These are phyloP conservation scores for Trichoderma semiorbis DNA, from an alignment of 2,329 filamentous ascomycete species.

Conservation along the genomic window DNA sequence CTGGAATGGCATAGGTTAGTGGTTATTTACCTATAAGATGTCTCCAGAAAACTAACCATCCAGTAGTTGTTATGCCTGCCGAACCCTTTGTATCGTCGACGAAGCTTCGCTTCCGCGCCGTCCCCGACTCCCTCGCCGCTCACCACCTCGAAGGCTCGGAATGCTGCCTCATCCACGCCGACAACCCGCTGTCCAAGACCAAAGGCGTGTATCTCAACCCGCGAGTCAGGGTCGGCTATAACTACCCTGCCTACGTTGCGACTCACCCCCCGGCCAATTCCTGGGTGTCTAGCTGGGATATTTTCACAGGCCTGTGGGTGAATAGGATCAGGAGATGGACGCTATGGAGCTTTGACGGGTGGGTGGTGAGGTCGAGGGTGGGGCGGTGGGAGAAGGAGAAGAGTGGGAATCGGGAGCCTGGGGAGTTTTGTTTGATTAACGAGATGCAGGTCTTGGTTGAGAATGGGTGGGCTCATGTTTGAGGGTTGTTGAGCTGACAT, in stretches of 20 bases:
- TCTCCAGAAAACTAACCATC: not conserved
- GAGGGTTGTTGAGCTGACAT: not conserved
- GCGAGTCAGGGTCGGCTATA: conserved; percentile 65
- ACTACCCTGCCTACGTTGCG: conserved; percentile 47
- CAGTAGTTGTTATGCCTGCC: conserved; percentile 47
- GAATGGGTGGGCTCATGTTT: conserved; percentile 59
- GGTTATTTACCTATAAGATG: no score
- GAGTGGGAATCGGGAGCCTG: conserved; percentile 40
- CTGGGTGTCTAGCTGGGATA: conserved; percentile 48
- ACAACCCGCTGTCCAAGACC: conserved; percentile 56
- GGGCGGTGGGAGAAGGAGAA: conserved; percentile 37
- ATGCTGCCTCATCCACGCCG: conserved; percentile 73
- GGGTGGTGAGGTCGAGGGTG: conserved; percentile 38
- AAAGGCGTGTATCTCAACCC: conserved; percentile 66
- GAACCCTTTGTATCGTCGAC: conserved; percentile 50
- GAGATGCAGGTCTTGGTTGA: conserved; percentile 58
- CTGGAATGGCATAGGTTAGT: conserved; percentile 44
- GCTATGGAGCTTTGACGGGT: conserved; percentile 27
- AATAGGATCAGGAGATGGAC: conserved; percentile 52
- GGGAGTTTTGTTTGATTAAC: conserved; percentile 53
- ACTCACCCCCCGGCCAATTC: conserved; percentile 38
- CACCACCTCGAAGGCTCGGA: conserved; percentile 71
- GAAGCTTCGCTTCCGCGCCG: conserved; percentile 58
- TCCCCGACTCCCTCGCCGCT: conserved; percentile 58
- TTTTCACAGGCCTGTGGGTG: conserved; percentile 55